Evolutionary conservation across 768 basidiomycete genomes (phyloP).

Genomic region (Dentipellis sp.): DNA sequence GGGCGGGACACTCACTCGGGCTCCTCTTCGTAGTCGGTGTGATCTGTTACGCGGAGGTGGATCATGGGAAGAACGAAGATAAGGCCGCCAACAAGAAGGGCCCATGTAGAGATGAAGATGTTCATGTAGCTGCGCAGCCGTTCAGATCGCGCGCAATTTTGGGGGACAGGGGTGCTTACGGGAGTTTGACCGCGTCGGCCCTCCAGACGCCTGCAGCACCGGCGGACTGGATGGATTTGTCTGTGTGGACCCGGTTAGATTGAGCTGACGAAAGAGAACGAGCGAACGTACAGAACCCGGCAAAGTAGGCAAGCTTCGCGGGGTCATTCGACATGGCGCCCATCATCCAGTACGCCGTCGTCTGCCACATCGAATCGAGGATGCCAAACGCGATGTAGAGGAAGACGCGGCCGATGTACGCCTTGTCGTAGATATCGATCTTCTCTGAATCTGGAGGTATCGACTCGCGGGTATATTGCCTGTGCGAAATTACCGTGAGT

Average conservation of each 20-base stretch:
- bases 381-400: constrained; percentile 68
- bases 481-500: constrained; percentile 13
- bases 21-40: constrained; percentile 44
- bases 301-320: constrained; percentile 68
- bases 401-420: constrained; percentile 46
- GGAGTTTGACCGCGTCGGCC: constrained; percentile 49
- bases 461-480: constrained; percentile 51
- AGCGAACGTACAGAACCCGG: constrained; percentile 55
- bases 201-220: constrained; percentile 69
- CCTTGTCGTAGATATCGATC: constrained; percentile 50
- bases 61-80: constrained; percentile 66
- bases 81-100: constrained; percentile 53
- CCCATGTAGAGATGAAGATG: constrained; percentile 68
- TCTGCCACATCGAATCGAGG: constrained; percentile 82
- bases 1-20: constrained; percentile 24
- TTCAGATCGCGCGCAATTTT: neutral
- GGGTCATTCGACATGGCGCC: constrained; percentile 83
- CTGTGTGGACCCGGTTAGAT: constrained; percentile 17
- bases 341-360: constrained; percentile 74
- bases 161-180: constrained; percentile 34
- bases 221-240: constrained; percentile 71
- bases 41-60: constrained; percentile 56
- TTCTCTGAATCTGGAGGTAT: constrained; percentile 30
- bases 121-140: constrained; percentile 43
- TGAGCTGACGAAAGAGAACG: neutral